Conservation (phyloP, 345 rosid genomes). For the Corymbia maculata region DNA sequence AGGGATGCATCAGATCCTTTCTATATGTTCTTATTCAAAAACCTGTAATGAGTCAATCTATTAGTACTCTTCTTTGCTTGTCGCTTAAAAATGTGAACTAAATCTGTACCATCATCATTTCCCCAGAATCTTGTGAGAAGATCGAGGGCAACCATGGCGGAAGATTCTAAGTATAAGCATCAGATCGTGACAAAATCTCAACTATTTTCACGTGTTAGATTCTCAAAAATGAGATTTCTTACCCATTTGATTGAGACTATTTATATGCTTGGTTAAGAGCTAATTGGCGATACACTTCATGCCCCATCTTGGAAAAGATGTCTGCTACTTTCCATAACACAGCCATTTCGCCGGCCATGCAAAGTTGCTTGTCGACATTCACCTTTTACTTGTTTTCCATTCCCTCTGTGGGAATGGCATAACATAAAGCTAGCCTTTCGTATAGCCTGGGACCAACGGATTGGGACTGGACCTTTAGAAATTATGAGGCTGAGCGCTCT, state of each 20-base stretch:
- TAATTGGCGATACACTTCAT: background rate
- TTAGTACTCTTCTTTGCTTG: background rate
- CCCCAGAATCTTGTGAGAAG: background rate
- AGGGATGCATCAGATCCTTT: background rate
- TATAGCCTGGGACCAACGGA: fast-evolving
- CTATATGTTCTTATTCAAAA: background rate
- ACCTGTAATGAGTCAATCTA: background rate
- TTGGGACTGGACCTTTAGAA: background rate
- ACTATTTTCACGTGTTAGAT: background rate
- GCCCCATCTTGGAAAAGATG: background rate
- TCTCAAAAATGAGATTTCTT: background rate
- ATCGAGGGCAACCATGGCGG: background rate
- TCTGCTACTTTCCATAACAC: background rate
- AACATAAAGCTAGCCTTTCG: background rate
- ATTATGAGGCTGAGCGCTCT: background rate
- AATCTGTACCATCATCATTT: background rate
- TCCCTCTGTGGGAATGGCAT: fast-evolving
- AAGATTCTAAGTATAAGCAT: background rate
- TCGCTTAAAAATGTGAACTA: background rate
- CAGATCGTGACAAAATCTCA: background rate
- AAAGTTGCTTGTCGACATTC: background rate
- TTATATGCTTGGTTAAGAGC: background rate
- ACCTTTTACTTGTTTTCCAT: background rate
- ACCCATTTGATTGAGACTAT: background rate
- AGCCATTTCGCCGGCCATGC: background rate